Evolutionary conservation across 164 flowering plant genomes (phyloP).

Genomic region (Nelumbo lutea): DNA sequence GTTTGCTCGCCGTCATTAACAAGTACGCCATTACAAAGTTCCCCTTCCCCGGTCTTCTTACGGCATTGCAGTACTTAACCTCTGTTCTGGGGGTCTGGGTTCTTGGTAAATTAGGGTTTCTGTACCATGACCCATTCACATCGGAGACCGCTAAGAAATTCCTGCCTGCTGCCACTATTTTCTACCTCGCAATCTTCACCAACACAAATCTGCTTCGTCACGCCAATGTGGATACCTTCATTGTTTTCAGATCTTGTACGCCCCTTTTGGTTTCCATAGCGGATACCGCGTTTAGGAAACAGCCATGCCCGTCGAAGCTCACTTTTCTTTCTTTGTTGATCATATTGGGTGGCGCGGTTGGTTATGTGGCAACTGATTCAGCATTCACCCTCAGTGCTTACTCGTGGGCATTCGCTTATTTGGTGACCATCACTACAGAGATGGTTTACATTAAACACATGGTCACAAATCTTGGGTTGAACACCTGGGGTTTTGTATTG

Average conservation of each 20-base stretch:
- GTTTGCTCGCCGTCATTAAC: constrained; percentile 88
- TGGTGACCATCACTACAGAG: constrained; percentile 77
- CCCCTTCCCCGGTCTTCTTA: constrained; percentile 81
- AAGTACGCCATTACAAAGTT: constrained; percentile 82
- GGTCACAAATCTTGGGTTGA: constrained; percentile 50
- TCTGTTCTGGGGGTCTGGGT: constrained; percentile 73
- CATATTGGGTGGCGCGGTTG: constrained; percentile 18
- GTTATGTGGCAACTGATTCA: constrained; percentile 19
- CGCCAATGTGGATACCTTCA: constrained; percentile 51
- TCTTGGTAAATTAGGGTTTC: constrained; percentile 58
- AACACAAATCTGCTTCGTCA: constrained; percentile 29
- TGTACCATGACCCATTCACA: constrained; percentile 59
- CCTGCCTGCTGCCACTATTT: constrained; percentile 28
- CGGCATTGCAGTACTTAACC: constrained; percentile 83
- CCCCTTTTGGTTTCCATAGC: constrained; percentile 75
- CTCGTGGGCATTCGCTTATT: constrained; percentile 88
- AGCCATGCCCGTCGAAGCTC: constrained; percentile 72
- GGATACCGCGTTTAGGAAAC: constrained; percentile 69
- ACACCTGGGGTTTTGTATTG: too few relatives aligned
- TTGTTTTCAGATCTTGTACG: too few relatives aligned
- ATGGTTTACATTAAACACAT: constrained; percentile 96
- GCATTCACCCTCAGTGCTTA: constrained; percentile 79
- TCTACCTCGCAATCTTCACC: too few relatives aligned
- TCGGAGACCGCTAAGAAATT: constrained; percentile 40
- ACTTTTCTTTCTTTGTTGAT: constrained; percentile 57